These are phyloP conservation scores for Penicillium roqueforti DNA, from an alignment of 495 filamentous ascomycete species.

Conservation along the genomic window DNA sequence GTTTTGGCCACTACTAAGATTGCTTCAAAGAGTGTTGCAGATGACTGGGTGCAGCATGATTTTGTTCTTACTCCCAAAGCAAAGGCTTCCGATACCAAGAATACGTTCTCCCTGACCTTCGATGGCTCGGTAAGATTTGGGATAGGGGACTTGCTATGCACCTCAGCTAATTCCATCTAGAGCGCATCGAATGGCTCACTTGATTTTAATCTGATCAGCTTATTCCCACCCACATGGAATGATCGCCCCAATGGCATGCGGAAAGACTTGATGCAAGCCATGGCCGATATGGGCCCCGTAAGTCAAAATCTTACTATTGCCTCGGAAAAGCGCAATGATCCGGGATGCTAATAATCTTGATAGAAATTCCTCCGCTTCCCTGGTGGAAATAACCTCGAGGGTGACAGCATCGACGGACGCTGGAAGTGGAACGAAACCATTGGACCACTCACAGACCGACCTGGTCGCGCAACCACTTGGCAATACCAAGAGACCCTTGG, in stretches of 20 bases:
- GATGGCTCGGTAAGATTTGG: conserved; percentile 43
- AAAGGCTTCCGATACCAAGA: conserved; percentile 55
- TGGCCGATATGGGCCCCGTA: conserved; percentile 44
- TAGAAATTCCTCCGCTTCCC: conserved; percentile 61
- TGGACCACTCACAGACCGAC: conserved; percentile 58
- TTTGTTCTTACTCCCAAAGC: conserved; percentile 29
- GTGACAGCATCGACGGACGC: conserved; percentile 44
- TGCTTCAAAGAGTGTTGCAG: conserved; percentile 22
- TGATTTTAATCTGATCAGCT: conserved; percentile 61
- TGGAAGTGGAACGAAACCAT: conserved; percentile 71
- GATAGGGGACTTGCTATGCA: background rate
- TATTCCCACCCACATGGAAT: conserved; percentile 63
- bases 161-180: conserved; percentile 2
- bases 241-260: conserved; percentile 59
- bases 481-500: conserved; percentile 55
- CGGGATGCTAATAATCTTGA: conserved; percentile 7
- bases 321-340: background rate
- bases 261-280: conserved; percentile 55
- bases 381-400: conserved; percentile 65
- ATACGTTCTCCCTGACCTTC: conserved; percentile 60
- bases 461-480: conserved; percentile 59
- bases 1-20: conserved; percentile 30
- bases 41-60: conserved; percentile 32
- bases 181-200: conserved; percentile 47
- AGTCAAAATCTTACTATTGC: background rate